These are phyloP conservation scores for Aspergillus brasiliensis DNA, from an alignment of 2,329 filamentous ascomycete genomes.

Conservation along the genomic window DNA sequence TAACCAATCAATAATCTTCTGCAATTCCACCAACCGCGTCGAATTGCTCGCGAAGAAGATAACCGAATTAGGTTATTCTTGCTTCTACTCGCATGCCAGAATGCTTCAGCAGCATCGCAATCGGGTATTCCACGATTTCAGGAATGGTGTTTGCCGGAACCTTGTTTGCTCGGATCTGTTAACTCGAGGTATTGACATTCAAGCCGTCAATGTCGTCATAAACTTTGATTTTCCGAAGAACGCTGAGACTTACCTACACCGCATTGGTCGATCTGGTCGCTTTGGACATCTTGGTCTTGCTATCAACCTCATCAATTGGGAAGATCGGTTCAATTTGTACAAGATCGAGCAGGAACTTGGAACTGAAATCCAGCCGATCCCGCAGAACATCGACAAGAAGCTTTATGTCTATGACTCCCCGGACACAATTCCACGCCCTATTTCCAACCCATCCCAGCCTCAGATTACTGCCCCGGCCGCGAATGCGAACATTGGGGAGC, in stretches of 20 bases:
- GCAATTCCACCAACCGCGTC: constrained; percentile 97
- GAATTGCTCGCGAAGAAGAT: constrained; percentile 99
- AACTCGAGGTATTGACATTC: constrained; percentile 98
- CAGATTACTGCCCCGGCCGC: constrained; percentile 20
- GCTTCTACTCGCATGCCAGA: constrained; percentile 98
- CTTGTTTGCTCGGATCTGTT: constrained; percentile 96
- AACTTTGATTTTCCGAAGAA: constrained; percentile 99
- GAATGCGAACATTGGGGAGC: constrained; percentile 33
- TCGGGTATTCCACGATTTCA: constrained; percentile 98
- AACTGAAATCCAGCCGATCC: constrained; percentile 97
- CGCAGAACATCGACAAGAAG: constrained; percentile 90
- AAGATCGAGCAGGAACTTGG: constrained; percentile 97
- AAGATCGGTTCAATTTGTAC: constrained; percentile 97
- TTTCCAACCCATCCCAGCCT: constrained; percentile 56
- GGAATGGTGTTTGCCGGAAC: constrained; percentile 96
- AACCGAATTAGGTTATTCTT: constrained; percentile 97
- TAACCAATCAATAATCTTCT: constrained; percentile 99
- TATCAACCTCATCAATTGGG: constrained; percentile 99
- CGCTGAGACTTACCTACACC: constrained; percentile 96
- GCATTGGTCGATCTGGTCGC: constrained; percentile 94
- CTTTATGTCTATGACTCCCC: constrained; percentile 98
- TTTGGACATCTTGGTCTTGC: constrained; percentile 96
- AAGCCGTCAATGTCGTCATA: constrained; percentile 99
- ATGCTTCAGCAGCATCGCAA: constrained; percentile 98
- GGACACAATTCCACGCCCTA: constrained; percentile 87